A percentile compares a stretch with the other conserved stretches of the same genome.
Evolutionary conservation across 2,329 filamentous ascomycete genomes (phyloP).

Genomic region (Alternaria triticina): DNA sequence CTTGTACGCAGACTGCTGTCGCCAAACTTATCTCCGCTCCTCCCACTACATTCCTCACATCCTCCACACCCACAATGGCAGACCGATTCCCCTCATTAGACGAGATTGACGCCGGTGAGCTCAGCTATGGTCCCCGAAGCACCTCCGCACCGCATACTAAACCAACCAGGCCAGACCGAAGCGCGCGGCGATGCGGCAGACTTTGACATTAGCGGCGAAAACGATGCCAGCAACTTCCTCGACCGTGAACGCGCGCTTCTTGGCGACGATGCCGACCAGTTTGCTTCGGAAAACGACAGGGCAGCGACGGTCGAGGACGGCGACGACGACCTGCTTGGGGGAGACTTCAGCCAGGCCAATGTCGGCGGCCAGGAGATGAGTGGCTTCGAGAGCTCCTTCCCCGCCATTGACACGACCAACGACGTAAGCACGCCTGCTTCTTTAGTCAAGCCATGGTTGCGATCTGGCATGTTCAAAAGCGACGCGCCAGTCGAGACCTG

Average conservation of each 20-base stretch:
- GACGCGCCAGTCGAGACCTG: neutral
- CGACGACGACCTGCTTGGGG: constrained; percentile 76
- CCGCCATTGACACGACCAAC: constrained; percentile 76
- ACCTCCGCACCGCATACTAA: constrained; percentile 33
- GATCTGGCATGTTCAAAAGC: neutral
- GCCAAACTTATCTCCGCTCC: constrained; percentile 6
- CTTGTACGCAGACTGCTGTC: constrained; percentile 28
- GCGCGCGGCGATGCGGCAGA: constrained; percentile 57
- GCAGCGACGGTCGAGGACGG: constrained; percentile 67
- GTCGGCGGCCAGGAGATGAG: constrained; percentile 56
- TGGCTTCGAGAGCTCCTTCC: constrained; percentile 88
- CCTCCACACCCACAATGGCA: constrained; percentile 49
- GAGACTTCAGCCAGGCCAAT: constrained; percentile 55
- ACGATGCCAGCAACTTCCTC: constrained; percentile 82
- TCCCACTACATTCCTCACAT: neutral
- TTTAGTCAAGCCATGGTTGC: neutral
- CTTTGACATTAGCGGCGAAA: constrained; percentile 59
- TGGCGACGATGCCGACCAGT: constrained; percentile 92
- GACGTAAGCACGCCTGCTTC: constrained; percentile 61
- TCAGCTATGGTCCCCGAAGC: constrained; percentile 28
- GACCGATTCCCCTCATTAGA: constrained; percentile 61
- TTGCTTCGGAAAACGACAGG: constrained; percentile 76
- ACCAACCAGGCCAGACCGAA: constrained; percentile 69
- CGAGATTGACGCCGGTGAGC: constrained; percentile 59
- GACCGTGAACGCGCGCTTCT: constrained; percentile 88